Percentiles rank a stretch among this genome's conserved stretches.
phyloP scores from a whole-genome alignment of 495 filamentous ascomycete species.

The Cercophora newfieldiana region DNA sequence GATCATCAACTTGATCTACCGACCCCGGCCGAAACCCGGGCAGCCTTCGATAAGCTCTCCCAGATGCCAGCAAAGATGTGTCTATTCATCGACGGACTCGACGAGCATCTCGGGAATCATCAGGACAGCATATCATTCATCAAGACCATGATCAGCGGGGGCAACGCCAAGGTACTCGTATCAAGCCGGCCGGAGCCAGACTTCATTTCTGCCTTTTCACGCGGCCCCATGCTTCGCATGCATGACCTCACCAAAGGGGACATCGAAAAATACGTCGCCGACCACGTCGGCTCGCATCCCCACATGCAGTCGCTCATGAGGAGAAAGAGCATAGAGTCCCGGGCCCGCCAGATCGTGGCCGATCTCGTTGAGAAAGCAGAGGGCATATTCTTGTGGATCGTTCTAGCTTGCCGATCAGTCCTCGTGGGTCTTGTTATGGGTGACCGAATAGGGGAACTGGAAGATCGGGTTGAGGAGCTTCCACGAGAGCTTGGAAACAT shows the following conservation, averaged over 20 bases:
- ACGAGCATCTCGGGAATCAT: not conserved
- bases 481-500: not conserved
- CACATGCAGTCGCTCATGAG: not conserved
- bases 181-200: not conserved
- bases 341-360: not conserved
- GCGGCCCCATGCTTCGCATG: not conserved
- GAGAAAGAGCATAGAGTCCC: not conserved
- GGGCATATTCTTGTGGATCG: not conserved
- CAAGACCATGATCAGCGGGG: not conserved
- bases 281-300: not conserved
- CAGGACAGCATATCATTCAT: not conserved
- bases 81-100: not conserved
- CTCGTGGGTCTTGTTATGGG: not conserved
- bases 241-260: not conserved
- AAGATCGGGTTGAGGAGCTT: not conserved
- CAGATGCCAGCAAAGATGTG: too few species aligned
- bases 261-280: not conserved
- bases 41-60: too few species aligned
- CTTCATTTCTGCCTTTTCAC: not conserved
- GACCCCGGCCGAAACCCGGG: too few species aligned
- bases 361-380: not conserved
- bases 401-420: not conserved
- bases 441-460: not conserved
- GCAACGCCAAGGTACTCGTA: not conserved
- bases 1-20: too few species aligned